Evolutionary conservation across 208 protist genomes (phyloP).

Genomic region (Leishmania martiniquensis): DNA sequence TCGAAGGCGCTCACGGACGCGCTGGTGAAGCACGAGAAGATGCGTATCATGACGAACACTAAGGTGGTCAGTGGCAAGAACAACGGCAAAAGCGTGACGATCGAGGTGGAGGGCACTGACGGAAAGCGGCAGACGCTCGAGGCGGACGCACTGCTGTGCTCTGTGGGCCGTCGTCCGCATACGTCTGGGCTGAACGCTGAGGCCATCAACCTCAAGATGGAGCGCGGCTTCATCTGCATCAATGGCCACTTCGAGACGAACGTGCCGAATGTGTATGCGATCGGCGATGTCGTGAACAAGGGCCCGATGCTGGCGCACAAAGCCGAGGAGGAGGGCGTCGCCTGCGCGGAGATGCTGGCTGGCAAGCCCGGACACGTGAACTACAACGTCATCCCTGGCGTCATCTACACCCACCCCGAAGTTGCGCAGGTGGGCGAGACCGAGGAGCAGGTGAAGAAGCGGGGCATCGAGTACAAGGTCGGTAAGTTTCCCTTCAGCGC

Average conservation of each 20-base stretch:
- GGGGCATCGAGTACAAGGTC: constrained; percentile 94
- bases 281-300: constrained; percentile 98
- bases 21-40: constrained; percentile 91
- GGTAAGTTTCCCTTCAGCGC: constrained; percentile 99
- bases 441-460: constrained; percentile 97
- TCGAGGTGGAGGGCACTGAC: constrained; percentile 93
- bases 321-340: constrained; percentile 99
- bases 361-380: constrained; percentile 96
- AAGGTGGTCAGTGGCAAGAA: constrained; percentile 88
- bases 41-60: constrained; percentile 91
- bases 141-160: constrained; percentile 96
- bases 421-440: constrained; percentile 98
- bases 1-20: constrained; percentile 74
- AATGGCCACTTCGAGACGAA: constrained; percentile 96
- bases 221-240: constrained; percentile 94
- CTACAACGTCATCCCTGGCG: constrained; percentile 98
- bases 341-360: constrained; percentile 93
- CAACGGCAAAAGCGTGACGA: constrained; percentile 72
- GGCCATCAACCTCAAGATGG: constrained; percentile 91
- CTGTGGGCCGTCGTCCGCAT: constrained; percentile 97
- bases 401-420: constrained; percentile 99
- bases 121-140: constrained; percentile 86
- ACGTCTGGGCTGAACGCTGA: constrained; percentile 95
- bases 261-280: constrained; percentile 97
- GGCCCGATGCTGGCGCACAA: constrained; percentile 99